Base-by-base conservation (phyloP, 2,329 filamentous ascomycete genomes). In the Botrytis porri region DNA sequence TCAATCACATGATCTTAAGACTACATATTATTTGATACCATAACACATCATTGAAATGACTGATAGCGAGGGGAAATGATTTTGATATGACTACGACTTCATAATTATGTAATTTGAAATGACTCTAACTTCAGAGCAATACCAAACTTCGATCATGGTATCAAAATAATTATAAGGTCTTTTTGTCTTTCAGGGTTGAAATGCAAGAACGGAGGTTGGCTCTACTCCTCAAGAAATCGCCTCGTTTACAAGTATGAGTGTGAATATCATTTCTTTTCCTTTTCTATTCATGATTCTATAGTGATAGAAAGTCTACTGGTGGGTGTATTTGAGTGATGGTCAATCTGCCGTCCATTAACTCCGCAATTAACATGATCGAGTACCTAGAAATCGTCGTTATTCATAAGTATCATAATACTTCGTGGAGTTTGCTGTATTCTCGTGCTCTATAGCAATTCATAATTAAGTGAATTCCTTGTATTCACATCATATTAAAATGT, bases 91-190 rank as follows among this genome's bases (percentile, higher is more conserved):
- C 25, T 7, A 16, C 12, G 5, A n/a, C 25, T 14, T n/a, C 25
- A 51, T 51, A 0, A 51, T 51, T n/a, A 14, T n/a, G 4, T 2
- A 51, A 12, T n/a, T n/a, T 7, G 12, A 14, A n/a, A 14, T 51
- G 1, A 3, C 12, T n/a, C 1, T 16, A 10, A 16, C 9, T n/a
- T n/a, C 4, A 54, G 12, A 54, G n/a, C 0, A n/a, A 6, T 6
- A 16, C 0, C 14, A 29, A 57, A 18, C 3, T 18, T 32, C 4
- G 1, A 29, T 18, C 14, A 12, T 6, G 18, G n/a, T 29, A 29
- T 18, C 3, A 57, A 14, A 7, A 6, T 16, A 16, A 8, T 32
- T 29, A 18, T 29, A 29, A 57, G 16, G n/a, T 57, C 9, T 25
- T 18, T 2, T 29, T 1, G n/a, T 14, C 7, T 32, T 6, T 18